phyloP scores from a whole-genome alignment of 202 grass and related monocot genomes.

The Eragrostis tef region DNA sequence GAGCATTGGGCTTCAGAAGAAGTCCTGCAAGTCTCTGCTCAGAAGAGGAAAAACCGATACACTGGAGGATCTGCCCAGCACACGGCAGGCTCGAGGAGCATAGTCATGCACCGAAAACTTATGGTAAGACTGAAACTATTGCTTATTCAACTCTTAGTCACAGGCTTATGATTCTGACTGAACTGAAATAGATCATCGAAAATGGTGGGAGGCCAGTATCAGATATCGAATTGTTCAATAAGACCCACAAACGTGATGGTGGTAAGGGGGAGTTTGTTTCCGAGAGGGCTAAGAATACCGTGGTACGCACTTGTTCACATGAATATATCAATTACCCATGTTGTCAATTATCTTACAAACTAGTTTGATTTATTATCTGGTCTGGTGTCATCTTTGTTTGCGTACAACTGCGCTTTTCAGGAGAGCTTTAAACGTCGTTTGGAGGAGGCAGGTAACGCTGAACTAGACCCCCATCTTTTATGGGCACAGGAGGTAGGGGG shows the following conservation, averaged over 20 bases:
- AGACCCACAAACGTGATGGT: slow-evolving; percentile 35
- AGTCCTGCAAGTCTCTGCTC: slow-evolving; percentile 37
- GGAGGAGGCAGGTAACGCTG: slow-evolving; percentile 23
- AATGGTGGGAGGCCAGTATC: slow-evolving; percentile 42
- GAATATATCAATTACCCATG: slow-evolving; percentile 2
- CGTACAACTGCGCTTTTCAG: slow-evolving; percentile 31
- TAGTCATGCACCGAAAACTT: slow-evolving; percentile 44
- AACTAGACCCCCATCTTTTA: slow-evolving; percentile 36
- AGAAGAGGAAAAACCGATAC: slow-evolving; percentile 39
- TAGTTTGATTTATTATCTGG: slow-evolving; percentile 2
- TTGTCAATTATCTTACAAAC: slow-evolving; percentile 6
- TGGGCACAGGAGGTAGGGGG: slow-evolving; percentile 26
- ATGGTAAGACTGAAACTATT: slow-evolving; percentile 36
- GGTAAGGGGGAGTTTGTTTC: slow-evolving; percentile 43
- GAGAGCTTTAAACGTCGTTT: slow-evolving; percentile 29
- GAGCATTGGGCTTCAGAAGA: slow-evolving; percentile 46
- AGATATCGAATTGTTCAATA: slow-evolving; percentile 39
- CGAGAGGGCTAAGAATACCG: slow-evolving; percentile 29
- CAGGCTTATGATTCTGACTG: not conserved
- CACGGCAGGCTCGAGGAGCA: slow-evolving; percentile 44
- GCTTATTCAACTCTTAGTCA: slow-evolving; percentile 19
- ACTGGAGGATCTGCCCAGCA: slow-evolving; percentile 40
- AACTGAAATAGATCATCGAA: slow-evolving; percentile 40
- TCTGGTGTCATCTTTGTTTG: not conserved
- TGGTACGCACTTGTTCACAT: slow-evolving; percentile 10